Evolutionary conservation across 1,139 yeast species (phyloP).

Genomic region (Taphrina pruni): DNA sequence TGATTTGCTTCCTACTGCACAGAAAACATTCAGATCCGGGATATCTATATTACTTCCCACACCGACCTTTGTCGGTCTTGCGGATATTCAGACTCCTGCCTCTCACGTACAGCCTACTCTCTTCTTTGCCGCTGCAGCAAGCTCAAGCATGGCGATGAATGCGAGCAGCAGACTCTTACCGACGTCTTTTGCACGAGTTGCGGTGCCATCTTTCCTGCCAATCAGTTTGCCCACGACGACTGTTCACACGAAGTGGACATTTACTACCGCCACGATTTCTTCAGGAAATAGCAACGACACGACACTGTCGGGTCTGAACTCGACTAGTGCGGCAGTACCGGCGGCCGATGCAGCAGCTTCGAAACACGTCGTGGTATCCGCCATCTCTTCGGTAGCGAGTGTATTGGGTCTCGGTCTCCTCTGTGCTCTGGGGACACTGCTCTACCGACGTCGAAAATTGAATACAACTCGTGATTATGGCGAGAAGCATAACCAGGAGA

Average conservation of each 20-base stretch:
- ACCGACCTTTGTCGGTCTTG: neutral
- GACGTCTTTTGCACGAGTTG: slow-evolving; percentile 5
- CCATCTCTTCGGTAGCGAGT: slow-evolving; percentile 11
- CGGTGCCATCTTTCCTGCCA: neutral
- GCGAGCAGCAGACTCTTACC: neutral
- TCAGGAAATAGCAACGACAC: neutral
- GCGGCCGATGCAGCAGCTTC: neutral
- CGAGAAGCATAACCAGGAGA: neutral
- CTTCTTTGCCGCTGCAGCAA: too few species aligned
- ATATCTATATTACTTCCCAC: neutral
- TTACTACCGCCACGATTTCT: neutral
- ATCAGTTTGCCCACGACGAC: neutral
- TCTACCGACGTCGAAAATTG: neutral
- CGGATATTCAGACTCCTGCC: too few species aligned
- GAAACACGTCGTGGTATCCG: slow-evolving; percentile 5
- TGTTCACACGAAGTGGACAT: slow-evolving; percentile 5
- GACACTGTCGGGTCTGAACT: neutral
- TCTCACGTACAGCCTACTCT: too few species aligned
- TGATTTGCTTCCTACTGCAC: neutral
- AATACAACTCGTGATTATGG: neutral
- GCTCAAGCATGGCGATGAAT: neutral
- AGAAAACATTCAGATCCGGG: neutral
- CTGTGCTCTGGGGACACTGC: slow-evolving; percentile 1
- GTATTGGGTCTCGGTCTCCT: slow-evolving; percentile 5
- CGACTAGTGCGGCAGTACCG: neutral